Evolutionary conservation across 2,329 filamentous ascomycete genomes (phyloP).

Genomic region (Pseudocercospora fijiensis): DNA sequence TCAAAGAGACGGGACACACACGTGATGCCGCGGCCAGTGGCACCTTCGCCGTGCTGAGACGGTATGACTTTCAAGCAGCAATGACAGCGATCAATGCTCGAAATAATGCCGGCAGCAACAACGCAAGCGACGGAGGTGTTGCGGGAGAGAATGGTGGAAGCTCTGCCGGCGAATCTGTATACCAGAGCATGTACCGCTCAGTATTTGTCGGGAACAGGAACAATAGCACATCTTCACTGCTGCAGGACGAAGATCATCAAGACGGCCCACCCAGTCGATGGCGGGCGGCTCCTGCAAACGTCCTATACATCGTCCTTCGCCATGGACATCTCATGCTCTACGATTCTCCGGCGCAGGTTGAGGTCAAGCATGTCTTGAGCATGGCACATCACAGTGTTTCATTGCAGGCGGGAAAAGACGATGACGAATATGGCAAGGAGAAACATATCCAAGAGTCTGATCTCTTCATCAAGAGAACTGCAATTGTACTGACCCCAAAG

Average conservation of each 20-base stretch:
- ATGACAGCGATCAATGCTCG: constrained; percentile 31
- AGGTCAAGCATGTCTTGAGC: constrained; percentile 94
- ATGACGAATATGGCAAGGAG: constrained; percentile 50
- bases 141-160: constrained; percentile 15
- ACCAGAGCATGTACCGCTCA: constrained; percentile 96
- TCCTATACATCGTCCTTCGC: constrained; percentile 51
- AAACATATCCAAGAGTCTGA: constrained; percentile 79
- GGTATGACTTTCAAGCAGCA: constrained; percentile 36
- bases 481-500: constrained; percentile 36
- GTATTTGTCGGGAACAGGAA: constrained; percentile 78
- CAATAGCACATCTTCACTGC: constrained; percentile 25
- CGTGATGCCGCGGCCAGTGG: constrained; percentile 33
- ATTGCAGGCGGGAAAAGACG: constrained; percentile 67
- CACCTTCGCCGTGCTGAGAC: constrained; percentile 36
- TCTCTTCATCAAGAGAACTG: constrained; percentile 79
- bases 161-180: constrained; percentile 81
- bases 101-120: constrained; percentile 18
- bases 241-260: constrained; percentile 21
- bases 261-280: constrained; percentile 12
- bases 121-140: constrained; percentile 13
- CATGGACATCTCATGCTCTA: constrained; percentile 97
- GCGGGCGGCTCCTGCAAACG: constrained; percentile 29
- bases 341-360: constrained; percentile 90
- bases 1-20: constrained; percentile 11
- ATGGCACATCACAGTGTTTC: constrained; percentile 82